Conservation (phyloP, 176 grass and related monocot species). For the Aegilops longissima region DNA sequence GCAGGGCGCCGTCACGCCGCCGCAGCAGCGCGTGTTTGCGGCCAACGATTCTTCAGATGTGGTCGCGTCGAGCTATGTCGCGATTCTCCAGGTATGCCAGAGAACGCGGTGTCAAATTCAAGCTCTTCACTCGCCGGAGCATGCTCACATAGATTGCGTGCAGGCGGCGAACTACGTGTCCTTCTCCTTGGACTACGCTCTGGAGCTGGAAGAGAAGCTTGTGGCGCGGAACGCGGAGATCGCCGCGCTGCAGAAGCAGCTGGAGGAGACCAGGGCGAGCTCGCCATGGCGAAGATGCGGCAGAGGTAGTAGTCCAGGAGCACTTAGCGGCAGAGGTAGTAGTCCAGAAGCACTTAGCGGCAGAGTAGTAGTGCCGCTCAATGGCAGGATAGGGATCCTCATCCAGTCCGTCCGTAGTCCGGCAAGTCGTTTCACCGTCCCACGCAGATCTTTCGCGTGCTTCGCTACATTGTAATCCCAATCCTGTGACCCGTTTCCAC, state of each 20-base stretch:
- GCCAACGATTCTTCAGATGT: neutral
- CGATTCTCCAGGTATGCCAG: neutral
- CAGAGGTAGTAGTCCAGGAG: neutral
- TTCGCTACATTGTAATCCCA: no score
- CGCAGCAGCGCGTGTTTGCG: neutral
- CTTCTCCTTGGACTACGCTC: neutral
- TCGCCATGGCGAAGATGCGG: neutral
- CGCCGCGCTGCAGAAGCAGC: neutral
- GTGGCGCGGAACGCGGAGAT: neutral
- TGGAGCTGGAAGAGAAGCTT: neutral
- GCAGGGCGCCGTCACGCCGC: neutral
- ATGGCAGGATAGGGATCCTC: no score
- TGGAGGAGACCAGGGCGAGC: neutral
- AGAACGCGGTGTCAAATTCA: neutral
- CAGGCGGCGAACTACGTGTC: neutral
- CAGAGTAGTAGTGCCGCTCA: no score
- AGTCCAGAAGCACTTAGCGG: no score
- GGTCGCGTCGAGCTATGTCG: neutral
- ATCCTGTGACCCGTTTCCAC: no score
- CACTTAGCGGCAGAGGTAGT: no score
- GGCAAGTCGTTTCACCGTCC: no score
- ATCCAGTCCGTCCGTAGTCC: no score
- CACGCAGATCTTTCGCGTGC: no score
- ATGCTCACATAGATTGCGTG: neutral
- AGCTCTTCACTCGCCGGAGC: no score